Evolutionary conservation across 805 yeast genomes (phyloP).

Genomic region (Candida maris): DNA sequence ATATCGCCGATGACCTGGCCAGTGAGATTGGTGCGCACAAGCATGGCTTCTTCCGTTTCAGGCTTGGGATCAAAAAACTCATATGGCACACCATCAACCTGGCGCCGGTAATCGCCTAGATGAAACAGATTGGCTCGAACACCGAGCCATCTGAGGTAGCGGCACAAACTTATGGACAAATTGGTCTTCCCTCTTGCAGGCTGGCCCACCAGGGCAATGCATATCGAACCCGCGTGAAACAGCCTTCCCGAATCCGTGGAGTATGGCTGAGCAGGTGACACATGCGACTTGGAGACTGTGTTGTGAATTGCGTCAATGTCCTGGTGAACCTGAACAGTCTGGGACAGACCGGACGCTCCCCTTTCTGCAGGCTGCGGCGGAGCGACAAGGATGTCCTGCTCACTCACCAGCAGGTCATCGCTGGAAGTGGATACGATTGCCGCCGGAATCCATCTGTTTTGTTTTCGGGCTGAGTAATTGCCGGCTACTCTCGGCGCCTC

Average conservation of each 20-base stretch:
- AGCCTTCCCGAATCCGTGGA: constrained; percentile 89
- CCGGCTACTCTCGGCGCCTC: constrained; percentile 45
- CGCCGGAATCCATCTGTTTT: constrained; percentile 44
- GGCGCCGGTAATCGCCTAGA: constrained; percentile 84
- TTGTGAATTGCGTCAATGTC: constrained; percentile 65
- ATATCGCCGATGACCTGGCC: constrained; percentile 68
- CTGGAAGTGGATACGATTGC: constrained; percentile 9
- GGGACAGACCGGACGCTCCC: not conserved
- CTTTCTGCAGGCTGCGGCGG: not conserved
- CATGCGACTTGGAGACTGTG: constrained; percentile 54
- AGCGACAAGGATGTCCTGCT: constrained; percentile 1
- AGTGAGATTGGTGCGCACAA: constrained; percentile 55
- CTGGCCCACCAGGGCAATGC: constrained; percentile 84
- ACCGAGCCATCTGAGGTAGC: constrained; percentile 94
- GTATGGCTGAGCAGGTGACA: constrained; percentile 89
- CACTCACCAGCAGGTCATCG: constrained; percentile 5
- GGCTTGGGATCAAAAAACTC: constrained; percentile 66
- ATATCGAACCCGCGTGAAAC: constrained; percentile 92
- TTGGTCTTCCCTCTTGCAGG: constrained; percentile 97
- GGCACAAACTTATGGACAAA: constrained; percentile 82
- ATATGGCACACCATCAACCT: constrained; percentile 52
- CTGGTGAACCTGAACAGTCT: constrained; percentile 8
- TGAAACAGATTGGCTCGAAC: constrained; percentile 90
- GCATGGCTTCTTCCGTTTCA: constrained; percentile 40
- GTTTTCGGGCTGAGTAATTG: constrained; percentile 54